phyloP scores from a whole-genome alignment of 768 basidiomycete species.

The Mycena filopes region DNA sequence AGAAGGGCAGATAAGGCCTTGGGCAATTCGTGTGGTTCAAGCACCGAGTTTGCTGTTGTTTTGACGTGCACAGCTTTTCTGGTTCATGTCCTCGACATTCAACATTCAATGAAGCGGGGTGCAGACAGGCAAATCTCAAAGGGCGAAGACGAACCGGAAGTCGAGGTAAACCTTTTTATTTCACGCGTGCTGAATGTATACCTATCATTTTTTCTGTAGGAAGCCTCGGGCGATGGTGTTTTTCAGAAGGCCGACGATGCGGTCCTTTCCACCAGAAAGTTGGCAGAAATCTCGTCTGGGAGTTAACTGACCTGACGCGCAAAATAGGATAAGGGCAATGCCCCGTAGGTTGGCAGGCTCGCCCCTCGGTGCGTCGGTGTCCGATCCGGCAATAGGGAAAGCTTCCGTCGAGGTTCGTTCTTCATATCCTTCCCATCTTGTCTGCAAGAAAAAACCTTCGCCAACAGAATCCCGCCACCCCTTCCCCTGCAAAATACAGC shows the following conservation, averaged over 20 bases:
- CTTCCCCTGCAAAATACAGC: conserved; percentile 56
- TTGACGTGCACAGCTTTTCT: not conserved
- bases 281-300: conserved; percentile 37
- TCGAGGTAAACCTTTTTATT: conserved; percentile 44
- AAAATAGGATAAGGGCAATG: conserved; percentile 68
- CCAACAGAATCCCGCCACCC: conserved; percentile 34
- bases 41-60: not conserved
- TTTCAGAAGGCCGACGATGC: conserved; percentile 72
- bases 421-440: conserved; percentile 24
- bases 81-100: not conserved
- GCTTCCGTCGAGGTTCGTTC: conserved; percentile 37
- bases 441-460: not conserved
- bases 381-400: conserved; percentile 34
- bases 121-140: conserved; percentile 79
- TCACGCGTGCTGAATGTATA: not conserved
- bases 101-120: conserved; percentile 69
- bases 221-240: conserved; percentile 48
- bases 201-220: conserved; percentile 45
- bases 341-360: conserved; percentile 55
- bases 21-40: too few species aligned
- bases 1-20: too few species aligned
- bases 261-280: conserved; percentile 67
- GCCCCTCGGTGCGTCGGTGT: conserved; percentile 28
- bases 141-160: conserved; percentile 57
- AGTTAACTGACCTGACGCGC: conserved; percentile 25